Evolutionary conservation across 495 filamentous ascomycete genomes (phyloP), one percentile per base, ranked within the genome.

Genomic region (Penicillium turbatum): DNA sequence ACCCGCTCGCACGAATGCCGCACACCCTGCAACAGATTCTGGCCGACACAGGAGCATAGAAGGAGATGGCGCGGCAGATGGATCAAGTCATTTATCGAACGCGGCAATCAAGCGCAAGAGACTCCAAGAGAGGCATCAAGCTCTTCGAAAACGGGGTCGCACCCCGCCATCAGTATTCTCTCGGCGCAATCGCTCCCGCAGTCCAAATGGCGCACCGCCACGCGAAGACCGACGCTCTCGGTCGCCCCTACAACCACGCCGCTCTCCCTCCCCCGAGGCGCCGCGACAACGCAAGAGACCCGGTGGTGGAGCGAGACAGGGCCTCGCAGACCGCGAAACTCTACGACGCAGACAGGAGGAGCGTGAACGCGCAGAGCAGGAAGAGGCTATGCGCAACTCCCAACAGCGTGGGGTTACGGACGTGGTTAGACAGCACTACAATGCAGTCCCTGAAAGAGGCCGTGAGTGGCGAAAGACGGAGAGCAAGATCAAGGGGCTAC

Each of bases 391-490:
- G 50, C 73, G 74, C 27, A 72, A 68, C 24, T 68, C 72, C 13
- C 61, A 72, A 58, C 65, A 76, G 55, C 61, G 72, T 7, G 84
- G 85, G 7, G 86, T 91, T 43, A 82, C 91, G 52, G 90, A 98
- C 59, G 83, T 92, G 1, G 95, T 97, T 13, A 79, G 83, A 10
- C 86, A 92, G 43, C 92, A 97, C 70, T 98, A 98, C 79, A 98
- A 98, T 61, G 83, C 88, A n/a, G 92, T 97, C 1, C 90, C 90
- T 0, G 64, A 78, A 57, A 83, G 95, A 8, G 93, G 93, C 11
- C 84, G 90, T 15, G 89, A 96, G 54, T 98, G 93, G 93, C 84
- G 93, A 24, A 90, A 88, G 67, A 96, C 89, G 2, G 89, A 92
- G 61, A 90, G 86, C 64, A 84, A 86, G 51, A 98, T 98, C 76